phyloP scores from a whole-genome alignment of 192 early-diverging fungal genomes.

The Entophlyctis luteolus region DNA sequence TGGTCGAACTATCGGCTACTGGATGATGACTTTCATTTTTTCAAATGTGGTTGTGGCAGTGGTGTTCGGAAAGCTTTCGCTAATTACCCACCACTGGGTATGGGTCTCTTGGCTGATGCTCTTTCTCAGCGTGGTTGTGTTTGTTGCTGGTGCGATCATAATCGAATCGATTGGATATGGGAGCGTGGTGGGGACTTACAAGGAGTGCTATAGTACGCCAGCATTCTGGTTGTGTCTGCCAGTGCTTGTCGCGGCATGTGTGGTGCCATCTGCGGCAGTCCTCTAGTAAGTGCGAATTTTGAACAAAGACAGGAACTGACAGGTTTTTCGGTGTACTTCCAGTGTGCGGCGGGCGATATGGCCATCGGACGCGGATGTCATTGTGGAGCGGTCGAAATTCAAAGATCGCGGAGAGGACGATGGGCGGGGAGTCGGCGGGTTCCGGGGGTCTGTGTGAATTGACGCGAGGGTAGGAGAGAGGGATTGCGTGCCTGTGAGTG shows the following conservation, averaged over 20 bases:
- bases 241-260: slow-evolving; percentile 22
- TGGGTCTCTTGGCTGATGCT: slow-evolving; percentile 32
- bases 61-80: slow-evolving; percentile 33
- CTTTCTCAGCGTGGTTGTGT: slow-evolving; percentile 20
- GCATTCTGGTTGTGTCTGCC: slow-evolving; percentile 32
- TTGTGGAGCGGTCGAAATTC: slow-evolving; percentile 21
- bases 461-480: too few species aligned
- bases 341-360: slow-evolving; percentile 22
- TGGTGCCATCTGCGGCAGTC: slow-evolving; percentile 23
- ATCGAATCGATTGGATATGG: slow-evolving; percentile 31
- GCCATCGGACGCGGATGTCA: slow-evolving; percentile 34
- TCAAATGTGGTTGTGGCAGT: slow-evolving; percentile 41
- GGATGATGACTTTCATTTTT: slow-evolving; percentile 42
- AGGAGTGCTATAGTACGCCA: slow-evolving; percentile 31
- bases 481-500: too few species aligned
- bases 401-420: background rate
- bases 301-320: background rate
- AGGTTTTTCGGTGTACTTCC: background rate
- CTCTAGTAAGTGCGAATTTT: slow-evolving; percentile 31
- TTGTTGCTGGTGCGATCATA: slow-evolving; percentile 33
- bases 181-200: slow-evolving; percentile 27
- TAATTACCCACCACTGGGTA: slow-evolving; percentile 39
- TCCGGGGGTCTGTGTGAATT: background rate
- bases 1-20: slow-evolving; percentile 44
- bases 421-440: slow-evolving; percentile 2